phyloP scores from a whole-genome alignment of 495 filamentous ascomycete genomes.

The Penicillium cosmopolitanum region DNA sequence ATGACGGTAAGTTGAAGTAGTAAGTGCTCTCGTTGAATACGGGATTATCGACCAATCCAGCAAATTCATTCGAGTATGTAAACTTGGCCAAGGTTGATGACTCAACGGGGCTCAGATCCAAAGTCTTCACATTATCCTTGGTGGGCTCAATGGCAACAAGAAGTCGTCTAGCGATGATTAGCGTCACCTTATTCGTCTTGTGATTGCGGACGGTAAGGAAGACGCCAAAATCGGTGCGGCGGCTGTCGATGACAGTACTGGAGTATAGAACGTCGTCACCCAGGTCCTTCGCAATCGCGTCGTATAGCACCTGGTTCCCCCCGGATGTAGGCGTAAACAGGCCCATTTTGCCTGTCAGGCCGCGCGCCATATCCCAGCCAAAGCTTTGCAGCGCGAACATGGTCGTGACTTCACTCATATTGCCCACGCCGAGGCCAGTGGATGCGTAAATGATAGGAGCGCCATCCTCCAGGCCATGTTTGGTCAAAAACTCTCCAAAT shows the following conservation, averaged over 20 bases:
- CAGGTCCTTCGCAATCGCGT: slow-evolving; percentile 36
- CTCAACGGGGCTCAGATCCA: slow-evolving; percentile 37
- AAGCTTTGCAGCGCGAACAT: slow-evolving; percentile 47
- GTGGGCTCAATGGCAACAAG: slow-evolving; percentile 43
- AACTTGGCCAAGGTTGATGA: slow-evolving; percentile 32
- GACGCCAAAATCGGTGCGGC: slow-evolving; percentile 31
- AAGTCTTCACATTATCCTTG: slow-evolving; percentile 32
- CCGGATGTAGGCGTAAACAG: slow-evolving; percentile 37
- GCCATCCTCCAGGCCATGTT: slow-evolving; percentile 46
- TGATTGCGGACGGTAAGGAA: slow-evolving; percentile 36
- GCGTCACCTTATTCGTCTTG: slow-evolving; percentile 25
- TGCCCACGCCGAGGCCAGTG: slow-evolving; percentile 41
- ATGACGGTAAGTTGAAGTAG: slow-evolving; percentile 33
- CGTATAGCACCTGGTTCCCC: slow-evolving; percentile 46
- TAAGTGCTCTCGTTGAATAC: slow-evolving; percentile 25
- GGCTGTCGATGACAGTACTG: slow-evolving; percentile 32
- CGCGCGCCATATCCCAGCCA: slow-evolving; percentile 40
- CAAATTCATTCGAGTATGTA: slow-evolving; percentile 38
- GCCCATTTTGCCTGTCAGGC: slow-evolving; percentile 25
- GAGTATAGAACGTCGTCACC: slow-evolving; percentile 40
- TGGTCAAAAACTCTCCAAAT: slow-evolving; percentile 46
- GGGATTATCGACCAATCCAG: slow-evolving; percentile 39
- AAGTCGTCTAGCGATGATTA: slow-evolving; percentile 40
- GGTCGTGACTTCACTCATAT: slow-evolving; percentile 42
- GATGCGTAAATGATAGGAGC: slow-evolving; percentile 27